These are phyloP conservation scores for Mycosarcoma mackinlayi DNA, from an alignment of 1,284 basidiomycete species.

Conservation along the genomic window DNA sequence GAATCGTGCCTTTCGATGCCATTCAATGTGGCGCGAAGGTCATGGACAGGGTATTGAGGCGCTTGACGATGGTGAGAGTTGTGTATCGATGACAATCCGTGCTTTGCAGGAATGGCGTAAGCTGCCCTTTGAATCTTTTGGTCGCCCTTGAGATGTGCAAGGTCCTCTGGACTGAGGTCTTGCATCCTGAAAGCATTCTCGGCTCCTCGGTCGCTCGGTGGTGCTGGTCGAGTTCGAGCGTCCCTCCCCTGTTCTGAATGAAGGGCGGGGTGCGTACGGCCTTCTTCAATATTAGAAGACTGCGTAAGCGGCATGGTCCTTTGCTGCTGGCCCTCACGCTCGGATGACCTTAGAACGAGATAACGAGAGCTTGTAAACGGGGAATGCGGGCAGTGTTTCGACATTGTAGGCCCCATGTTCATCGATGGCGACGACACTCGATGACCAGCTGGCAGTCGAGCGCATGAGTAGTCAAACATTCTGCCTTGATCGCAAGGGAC, in stretches of 20 bases:
- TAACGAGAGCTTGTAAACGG: background rate
- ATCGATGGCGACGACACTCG: background rate
- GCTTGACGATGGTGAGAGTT: too few species aligned
- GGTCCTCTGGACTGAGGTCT: background rate
- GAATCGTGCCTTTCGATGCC: too few species aligned
- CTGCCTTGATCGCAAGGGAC: conserved; percentile 1
- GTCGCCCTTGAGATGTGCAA: background rate
- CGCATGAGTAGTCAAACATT: conserved; percentile 24
- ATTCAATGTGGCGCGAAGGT: too few species aligned
- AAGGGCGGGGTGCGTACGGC: background rate
- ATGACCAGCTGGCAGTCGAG: conserved; percentile 5
- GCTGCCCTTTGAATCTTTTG: background rate
- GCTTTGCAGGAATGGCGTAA: too few species aligned
- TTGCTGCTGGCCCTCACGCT: background rate
- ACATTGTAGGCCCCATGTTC: conserved; percentile 1
- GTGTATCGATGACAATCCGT: too few species aligned
- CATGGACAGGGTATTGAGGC: too few species aligned
- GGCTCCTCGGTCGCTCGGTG: background rate
- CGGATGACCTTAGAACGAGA: background rate
- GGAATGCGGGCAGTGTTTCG: background rate
- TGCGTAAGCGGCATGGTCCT: background rate
- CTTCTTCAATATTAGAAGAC: background rate
- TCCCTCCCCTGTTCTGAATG: background rate
- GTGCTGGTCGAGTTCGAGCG: background rate
- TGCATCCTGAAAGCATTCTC: background rate